Evolutionary conservation across 768 basidiomycete species (phyloP).

Genomic region (Porphyrellus cyaneotinctus): DNA sequence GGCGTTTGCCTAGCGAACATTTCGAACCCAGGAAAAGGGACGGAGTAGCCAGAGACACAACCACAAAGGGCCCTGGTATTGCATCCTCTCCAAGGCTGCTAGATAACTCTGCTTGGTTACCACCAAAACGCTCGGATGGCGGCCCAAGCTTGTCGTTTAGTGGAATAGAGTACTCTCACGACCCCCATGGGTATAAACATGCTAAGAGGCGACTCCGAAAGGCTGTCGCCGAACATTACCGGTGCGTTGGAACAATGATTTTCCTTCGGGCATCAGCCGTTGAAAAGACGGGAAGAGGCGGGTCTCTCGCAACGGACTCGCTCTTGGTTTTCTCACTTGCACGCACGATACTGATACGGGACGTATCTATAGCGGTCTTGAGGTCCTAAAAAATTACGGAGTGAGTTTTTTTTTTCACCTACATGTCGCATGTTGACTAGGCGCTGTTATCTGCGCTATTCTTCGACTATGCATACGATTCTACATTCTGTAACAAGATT

Average conservation of each 20-base stretch:
- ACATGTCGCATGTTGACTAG: not conserved
- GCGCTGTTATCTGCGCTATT: not conserved
- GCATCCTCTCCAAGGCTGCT: not conserved
- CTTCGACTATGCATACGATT: not conserved
- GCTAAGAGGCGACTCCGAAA: constrained; percentile 85
- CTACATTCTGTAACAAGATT: constrained; percentile 41
- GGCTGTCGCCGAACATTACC: constrained; percentile 82
- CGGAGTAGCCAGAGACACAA: not conserved
- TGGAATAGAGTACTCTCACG: constrained; percentile 25
- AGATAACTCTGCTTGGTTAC: not conserved
- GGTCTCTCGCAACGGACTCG: not conserved
- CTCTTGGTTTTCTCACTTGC: not conserved
- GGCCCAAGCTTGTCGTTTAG: not conserved
- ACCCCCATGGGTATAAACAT: constrained; percentile 75
- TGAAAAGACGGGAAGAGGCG: not conserved
- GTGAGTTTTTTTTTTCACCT: constrained; percentile 35
- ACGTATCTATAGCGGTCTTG: constrained; percentile 53
- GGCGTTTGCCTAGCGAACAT: not conserved
- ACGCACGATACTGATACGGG: constrained; percentile 8
- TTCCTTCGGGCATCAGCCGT: not conserved
- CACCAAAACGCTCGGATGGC: not conserved
- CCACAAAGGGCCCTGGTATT: not conserved
- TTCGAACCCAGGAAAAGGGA: not conserved
- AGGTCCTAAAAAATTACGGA: constrained; percentile 85
- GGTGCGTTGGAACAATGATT: constrained; percentile 35